Conservation (phyloP, 495 filamentous ascomycete species). For the Trichodelitschia bisporula region DNA sequence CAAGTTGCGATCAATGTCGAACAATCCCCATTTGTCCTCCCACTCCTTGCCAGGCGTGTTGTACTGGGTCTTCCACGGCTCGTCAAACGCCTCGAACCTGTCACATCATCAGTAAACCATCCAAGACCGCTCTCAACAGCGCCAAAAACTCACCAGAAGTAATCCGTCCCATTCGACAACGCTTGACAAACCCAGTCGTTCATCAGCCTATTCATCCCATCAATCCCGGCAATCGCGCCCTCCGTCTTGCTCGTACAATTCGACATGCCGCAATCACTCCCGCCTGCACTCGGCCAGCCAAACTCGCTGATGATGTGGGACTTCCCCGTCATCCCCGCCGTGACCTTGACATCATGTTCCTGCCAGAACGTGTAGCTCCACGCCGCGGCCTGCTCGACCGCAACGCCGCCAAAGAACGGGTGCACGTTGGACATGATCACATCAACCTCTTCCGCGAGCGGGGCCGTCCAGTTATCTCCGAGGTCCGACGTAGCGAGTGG, state of each 20-base stretch:
- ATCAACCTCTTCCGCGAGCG: slow-evolving; percentile 44
- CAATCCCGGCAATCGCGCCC: slow-evolving; percentile 53
- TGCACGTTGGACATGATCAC: slow-evolving; percentile 93
- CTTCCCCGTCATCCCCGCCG: slow-evolving; percentile 26
- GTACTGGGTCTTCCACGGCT: slow-evolving; percentile 72
- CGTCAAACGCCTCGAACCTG: slow-evolving; percentile 82
- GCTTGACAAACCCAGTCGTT: slow-evolving; percentile 62
- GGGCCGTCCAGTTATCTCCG: slow-evolving; percentile 60
- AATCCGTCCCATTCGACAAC: slow-evolving; percentile 57
- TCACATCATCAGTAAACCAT: background rate
- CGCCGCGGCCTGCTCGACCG: slow-evolving; percentile 35
- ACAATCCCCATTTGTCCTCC: slow-evolving; percentile 92
- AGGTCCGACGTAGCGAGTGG: slow-evolving; percentile 77
- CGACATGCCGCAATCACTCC: slow-evolving; percentile 42
- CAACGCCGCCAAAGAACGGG: slow-evolving; percentile 79
- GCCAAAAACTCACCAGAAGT: slow-evolving; percentile 49
- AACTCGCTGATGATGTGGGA: slow-evolving; percentile 61
- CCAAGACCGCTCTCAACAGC: background rate
- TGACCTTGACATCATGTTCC: slow-evolving; percentile 32
- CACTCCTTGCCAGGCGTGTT: slow-evolving; percentile 45
- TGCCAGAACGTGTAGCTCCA: slow-evolving; percentile 81
- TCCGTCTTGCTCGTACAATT: slow-evolving; percentile 27
- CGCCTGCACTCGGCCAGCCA: slow-evolving; percentile 76
- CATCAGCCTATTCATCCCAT: slow-evolving; percentile 74
- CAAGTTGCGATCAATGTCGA: slow-evolving; percentile 67